Evolutionary conservation across 768 basidiomycete genomes (phyloP).

Genomic region (Amanita exitialis): DNA sequence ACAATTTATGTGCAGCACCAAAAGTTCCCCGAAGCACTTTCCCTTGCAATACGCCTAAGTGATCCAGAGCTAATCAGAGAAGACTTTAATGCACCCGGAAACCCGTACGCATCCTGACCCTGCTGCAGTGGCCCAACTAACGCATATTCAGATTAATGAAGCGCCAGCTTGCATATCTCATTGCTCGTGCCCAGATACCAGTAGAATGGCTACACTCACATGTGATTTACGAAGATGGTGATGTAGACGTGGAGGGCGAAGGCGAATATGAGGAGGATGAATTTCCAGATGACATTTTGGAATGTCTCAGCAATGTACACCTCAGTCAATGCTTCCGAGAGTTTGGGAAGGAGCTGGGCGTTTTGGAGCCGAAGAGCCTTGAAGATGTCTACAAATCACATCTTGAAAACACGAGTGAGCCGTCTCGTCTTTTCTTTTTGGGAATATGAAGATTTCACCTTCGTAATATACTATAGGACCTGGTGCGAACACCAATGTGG

Average conservation of each 20-base stretch:
- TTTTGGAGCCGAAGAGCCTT: conserved; percentile 78
- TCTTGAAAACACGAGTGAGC: conserved; percentile 77
- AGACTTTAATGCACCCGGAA: conserved; percentile 85
- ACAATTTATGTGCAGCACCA: conserved; percentile 79
- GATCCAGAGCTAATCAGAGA: conserved; percentile 71
- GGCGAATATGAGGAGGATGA: conserved; percentile 52
- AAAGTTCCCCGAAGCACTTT: conserved; percentile 86
- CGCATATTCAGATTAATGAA: conserved; percentile 61
- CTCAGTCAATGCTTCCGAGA: conserved; percentile 79
- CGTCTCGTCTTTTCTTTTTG: background rate
- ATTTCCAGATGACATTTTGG: conserved; percentile 71
- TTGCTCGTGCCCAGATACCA: conserved; percentile 88
- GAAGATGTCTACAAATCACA: conserved; percentile 98
- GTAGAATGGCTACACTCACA: conserved; percentile 77
- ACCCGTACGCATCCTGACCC: conserved; percentile 47
- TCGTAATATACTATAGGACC: conserved; percentile 32
- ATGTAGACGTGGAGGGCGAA: conserved; percentile 36
- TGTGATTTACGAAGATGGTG: conserved; percentile 37
- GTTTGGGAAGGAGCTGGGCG: conserved; percentile 92
- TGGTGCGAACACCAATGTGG: conserved; percentile 64
- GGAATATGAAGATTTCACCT: background rate
- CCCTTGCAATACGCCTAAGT: conserved; percentile 76
- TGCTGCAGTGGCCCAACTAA: background rate
- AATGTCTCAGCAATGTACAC: conserved; percentile 79
- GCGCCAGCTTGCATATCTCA: conserved; percentile 87